These are phyloP conservation scores for Xanthoconium stramineum DNA, from an alignment of 768 basidiomycete genomes.

Conservation along the genomic window DNA sequence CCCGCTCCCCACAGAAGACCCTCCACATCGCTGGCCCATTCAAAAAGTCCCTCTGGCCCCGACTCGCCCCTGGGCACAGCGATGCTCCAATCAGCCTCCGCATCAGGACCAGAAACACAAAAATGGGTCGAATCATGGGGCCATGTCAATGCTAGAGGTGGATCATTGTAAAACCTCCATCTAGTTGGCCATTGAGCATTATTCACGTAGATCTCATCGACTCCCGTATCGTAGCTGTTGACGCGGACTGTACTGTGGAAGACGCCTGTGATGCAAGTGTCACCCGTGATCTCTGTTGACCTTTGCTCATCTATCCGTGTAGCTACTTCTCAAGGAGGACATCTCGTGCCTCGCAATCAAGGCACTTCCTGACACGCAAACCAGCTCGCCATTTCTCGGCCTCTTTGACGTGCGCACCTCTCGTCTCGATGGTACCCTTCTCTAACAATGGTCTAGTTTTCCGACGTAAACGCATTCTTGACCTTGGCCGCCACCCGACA, in stretches of 20 bases:
- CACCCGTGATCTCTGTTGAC: neutral
- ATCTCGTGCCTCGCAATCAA: constrained; percentile 65
- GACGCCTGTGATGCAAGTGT: constrained; percentile 72
- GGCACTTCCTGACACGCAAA: constrained; percentile 21
- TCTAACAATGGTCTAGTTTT: constrained; percentile 48
- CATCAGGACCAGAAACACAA: constrained; percentile 34
- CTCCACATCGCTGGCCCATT: constrained; percentile 16
- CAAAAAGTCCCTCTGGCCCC: constrained; percentile 11
- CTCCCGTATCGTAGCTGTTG: constrained; percentile 60
- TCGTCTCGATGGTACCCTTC: neutral
- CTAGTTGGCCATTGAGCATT: neutral
- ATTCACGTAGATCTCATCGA: constrained; percentile 60
- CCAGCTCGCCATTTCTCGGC: constrained; percentile 42
- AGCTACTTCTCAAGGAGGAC: constrained; percentile 64
- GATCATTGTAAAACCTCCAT: constrained; percentile 6
- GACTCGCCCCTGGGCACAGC: constrained; percentile 16
- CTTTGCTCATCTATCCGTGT: neutral
- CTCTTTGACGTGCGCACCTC: constrained; percentile 66
- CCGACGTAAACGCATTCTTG: constrained; percentile 86
- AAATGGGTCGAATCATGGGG: constrained; percentile 62
- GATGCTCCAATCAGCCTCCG: constrained; percentile 6
- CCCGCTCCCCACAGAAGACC: constrained; percentile 16
- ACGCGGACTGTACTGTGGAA: constrained; percentile 73
- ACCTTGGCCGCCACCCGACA: constrained; percentile 80
- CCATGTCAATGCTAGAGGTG: constrained; percentile 55